Percentiles rank a stretch among this genome's conserved stretches.
These are phyloP conservation scores for Cryptococcus jaspeensis DNA, from an alignment of 1,284 basidiomycete genomes.

Conservation along the genomic window DNA sequence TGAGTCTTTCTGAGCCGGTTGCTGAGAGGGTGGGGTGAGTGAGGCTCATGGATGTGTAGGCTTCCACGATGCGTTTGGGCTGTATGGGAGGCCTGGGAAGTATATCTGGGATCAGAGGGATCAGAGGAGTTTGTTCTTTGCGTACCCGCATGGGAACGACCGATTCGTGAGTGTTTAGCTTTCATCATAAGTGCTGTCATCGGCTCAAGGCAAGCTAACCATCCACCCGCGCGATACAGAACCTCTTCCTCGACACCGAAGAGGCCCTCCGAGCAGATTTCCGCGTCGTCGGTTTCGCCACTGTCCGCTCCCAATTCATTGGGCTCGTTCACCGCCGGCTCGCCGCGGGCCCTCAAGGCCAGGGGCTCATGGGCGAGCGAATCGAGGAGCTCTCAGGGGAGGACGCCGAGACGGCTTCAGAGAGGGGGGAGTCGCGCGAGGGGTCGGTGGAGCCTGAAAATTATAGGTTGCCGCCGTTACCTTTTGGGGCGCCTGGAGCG, in stretches of 20 bases:
- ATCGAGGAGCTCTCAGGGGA: slow-evolving; percentile 6
- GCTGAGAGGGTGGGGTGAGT: background rate
- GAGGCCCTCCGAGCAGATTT: slow-evolving; percentile 75
- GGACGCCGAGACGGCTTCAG: background rate
- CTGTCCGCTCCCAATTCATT: slow-evolving; percentile 63
- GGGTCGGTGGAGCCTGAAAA: slow-evolving; percentile 20
- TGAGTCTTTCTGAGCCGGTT: slow-evolving; percentile 43
- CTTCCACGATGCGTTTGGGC: slow-evolving; percentile 78
- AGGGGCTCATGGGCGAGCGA: slow-evolving; percentile 6
- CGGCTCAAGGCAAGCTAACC: background rate
- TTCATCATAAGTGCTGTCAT: background rate
- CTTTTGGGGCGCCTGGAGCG: slow-evolving; percentile 23
- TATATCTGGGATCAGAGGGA: slow-evolving; percentile 88
- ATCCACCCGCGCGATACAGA: slow-evolving; percentile 49
- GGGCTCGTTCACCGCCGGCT: slow-evolving; percentile 67
- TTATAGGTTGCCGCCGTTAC: slow-evolving; percentile 41
- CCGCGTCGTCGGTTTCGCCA: slow-evolving; percentile 71
- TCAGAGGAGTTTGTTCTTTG: slow-evolving; percentile 52
- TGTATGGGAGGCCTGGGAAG: slow-evolving; percentile 75
- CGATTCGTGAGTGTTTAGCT: slow-evolving; percentile 32
- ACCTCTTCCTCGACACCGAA: slow-evolving; percentile 86
- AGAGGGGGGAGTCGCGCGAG: slow-evolving; percentile 18
- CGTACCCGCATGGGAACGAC: slow-evolving; percentile 43
- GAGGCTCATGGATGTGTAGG: slow-evolving; percentile 51
- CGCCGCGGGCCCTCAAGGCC: slow-evolving; percentile 45